Base-by-base conservation (phyloP, 495 filamentous ascomycete genomes). In the Choiromyces venosus region DNA sequence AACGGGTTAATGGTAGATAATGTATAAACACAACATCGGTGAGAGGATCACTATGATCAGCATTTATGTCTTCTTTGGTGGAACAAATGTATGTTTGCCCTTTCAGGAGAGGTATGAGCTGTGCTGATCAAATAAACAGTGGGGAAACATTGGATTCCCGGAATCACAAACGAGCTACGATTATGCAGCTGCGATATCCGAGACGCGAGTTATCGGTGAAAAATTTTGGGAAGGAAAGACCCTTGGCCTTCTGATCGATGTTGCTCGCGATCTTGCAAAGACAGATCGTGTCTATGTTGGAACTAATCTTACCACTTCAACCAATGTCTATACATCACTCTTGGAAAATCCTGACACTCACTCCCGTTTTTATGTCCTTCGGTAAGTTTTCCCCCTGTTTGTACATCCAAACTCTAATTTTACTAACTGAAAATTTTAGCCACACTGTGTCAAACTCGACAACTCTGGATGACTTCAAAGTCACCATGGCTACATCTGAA, bases 171-270 rank as follows among this genome's bases (percentile, higher is more conserved):
- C 83, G n/a, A 87, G 86, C 40, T 89, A 89, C 70, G 87, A 89
- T 75, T 89, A 90, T 78, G 87, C 86, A 4, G 84, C 87, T 2
- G 87, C 88, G 4, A 88, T 89, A 52, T 85, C 85, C 4, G 88
- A 90, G 70, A 85, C 86, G 71, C 84, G 88, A n/a, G 81, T 81
- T 14, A 87, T 90, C 37, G 83, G 85, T 2, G 82, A 83, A 65
- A 90, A 90, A 74, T 89, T 86, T 74, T 84, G 86, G 69, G 87
- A 90, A 79, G 89, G 87, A 10, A 90, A 90, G 72, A 81, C 87
- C 56, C 76, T 89, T 29, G 85, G 84, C 0, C 74, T 88, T 76
- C 89, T 90, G 66, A 86, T 85, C 0, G 83, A 87, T 16, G 83
- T 84, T 66, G 85, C 87, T 18, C 79, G 81, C 44, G 87, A 89